These are phyloP conservation scores for Pachyrhizus erosus DNA, from an alignment of 306 rosid species.

Conservation along the genomic window DNA sequence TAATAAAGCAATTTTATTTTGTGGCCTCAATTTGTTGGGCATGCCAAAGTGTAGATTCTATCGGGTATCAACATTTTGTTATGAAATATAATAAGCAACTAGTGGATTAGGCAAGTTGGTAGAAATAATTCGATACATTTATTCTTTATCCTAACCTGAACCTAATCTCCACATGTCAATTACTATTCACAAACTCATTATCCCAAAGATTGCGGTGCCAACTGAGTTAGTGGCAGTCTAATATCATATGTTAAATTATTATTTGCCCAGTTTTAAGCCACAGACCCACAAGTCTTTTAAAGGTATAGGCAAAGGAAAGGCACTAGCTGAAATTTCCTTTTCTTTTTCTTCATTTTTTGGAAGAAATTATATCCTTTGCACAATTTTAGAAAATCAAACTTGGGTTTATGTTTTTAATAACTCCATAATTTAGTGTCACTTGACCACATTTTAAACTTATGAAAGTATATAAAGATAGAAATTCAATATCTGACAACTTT, in stretches of 20 bases:
- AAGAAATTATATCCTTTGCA: not conserved
- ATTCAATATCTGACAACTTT: not conserved
- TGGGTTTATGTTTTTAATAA: not conserved
- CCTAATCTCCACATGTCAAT: conserved; percentile 30
- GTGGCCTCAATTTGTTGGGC: conserved; percentile 26
- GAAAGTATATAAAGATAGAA: not conserved
- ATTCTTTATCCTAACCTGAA: conserved; percentile 24
- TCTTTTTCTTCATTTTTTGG: not conserved
- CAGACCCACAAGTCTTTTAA: not conserved
- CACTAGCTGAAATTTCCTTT: not conserved
- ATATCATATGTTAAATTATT: not conserved
- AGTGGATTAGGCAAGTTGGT: conserved; percentile 35
- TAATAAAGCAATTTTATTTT: conserved; percentile 14
- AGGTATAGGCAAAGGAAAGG: not conserved
- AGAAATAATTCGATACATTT: conserved; percentile 8
- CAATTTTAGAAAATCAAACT: not conserved
- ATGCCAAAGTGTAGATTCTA: conserved; percentile 30
- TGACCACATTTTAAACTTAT: not conserved
- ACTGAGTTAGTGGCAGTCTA: not conserved
- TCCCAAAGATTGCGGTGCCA: conserved; percentile 28
- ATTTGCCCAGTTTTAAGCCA: not conserved
- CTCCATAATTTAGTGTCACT: not conserved
- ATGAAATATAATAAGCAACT: conserved; percentile 3
- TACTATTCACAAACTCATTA: conserved; percentile 17
- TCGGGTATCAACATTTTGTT: conserved; percentile 27